Evolutionary conservation across 345 rosid species (phyloP), one percentile per base, ranked within the genome.

Genomic region (Psidium friedrichsthalianum): DNA sequence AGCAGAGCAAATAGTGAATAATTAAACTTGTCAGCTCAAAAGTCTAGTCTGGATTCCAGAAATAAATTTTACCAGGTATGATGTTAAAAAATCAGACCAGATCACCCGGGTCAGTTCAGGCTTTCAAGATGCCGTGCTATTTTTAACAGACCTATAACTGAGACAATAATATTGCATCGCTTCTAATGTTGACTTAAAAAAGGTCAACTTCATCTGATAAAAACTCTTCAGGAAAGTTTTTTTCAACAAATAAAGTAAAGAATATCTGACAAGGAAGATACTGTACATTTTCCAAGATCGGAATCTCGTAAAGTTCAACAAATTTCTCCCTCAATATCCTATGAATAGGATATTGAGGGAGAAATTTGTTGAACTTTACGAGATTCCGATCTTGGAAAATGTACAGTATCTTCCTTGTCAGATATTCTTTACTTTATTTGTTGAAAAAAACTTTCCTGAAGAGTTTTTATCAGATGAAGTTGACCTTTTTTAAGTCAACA

Each of bases 301-400:
- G 98, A 83, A 86, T 92, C 69, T 95, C 95, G 81, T 98, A 95
- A 74, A 98, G 98, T 86, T 96, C 95, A 80, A 98, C 95, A 57
- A 98, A 98, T 86, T 98, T 96, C 91, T 98, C 96, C 83, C 99
- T 89, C 83, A 98, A 89, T 90, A 95, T 95, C 88, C 51, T 89
- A 92, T 95, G n/a, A n/a, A 95, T 92, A 89, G 51, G 88, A 95
- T 95, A 90, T 89, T 98, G 83, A 89, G 99, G 83, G 96, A 98
- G 91, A 96, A 98, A 86, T 98, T 98, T 57, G 95, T 98, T 80
- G 95, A 96, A 86, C 98, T 98, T 74, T 95, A 98, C 81, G 95
- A 95, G 69, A 92, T 86, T 83, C 98, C 99, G 9, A 94, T 98
- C 85, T 87, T 98, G 86, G 99, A 98, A 90, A 94, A 94, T 90